Evolutionary conservation across 306 rosid species (phyloP).

Genomic region (Begonia loranthoides): DNA sequence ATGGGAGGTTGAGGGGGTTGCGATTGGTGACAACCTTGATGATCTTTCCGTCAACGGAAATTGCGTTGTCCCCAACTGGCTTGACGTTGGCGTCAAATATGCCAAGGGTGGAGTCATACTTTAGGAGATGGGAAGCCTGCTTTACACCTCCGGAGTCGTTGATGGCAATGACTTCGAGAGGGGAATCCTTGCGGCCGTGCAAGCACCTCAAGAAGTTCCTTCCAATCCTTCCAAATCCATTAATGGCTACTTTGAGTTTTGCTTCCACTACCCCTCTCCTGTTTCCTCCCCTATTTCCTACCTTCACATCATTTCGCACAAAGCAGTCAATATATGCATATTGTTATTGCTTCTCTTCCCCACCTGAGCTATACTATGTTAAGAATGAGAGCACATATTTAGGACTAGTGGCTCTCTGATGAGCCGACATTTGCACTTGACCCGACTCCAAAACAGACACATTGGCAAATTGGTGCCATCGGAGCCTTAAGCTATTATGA

Average conservation of each 20-base stretch:
- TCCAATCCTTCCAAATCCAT: slow-evolving; percentile 94
- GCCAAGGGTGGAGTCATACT: slow-evolving; percentile 94
- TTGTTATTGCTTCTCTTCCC: too few relatives aligned
- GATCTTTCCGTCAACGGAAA: slow-evolving; percentile 85
- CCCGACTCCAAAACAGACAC: too few relatives aligned
- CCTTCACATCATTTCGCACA: slow-evolving; percentile 18
- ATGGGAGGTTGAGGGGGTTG: slow-evolving; percentile 72
- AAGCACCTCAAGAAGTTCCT: slow-evolving; percentile 96
- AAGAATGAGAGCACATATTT: too few relatives aligned
- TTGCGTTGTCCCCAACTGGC: slow-evolving; percentile 48
- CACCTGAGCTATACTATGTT: too few relatives aligned
- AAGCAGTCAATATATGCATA: background rate
- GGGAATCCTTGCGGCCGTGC: slow-evolving; percentile 95
- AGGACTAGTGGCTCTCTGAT: too few relatives aligned
- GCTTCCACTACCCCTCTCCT: slow-evolving; percentile 61
- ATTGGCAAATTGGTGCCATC: too few relatives aligned
- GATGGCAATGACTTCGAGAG: slow-evolving; percentile 82
- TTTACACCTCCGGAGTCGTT: slow-evolving; percentile 93
- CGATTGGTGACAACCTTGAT: slow-evolving; percentile 82
- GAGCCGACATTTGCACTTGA: too few relatives aligned
- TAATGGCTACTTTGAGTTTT: slow-evolving; percentile 83
- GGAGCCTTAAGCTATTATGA: too few relatives aligned
- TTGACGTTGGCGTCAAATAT: slow-evolving; percentile 89
- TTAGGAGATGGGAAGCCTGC: slow-evolving; percentile 98
- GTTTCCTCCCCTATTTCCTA: slow-evolving; percentile 52